phyloP scores from a whole-genome alignment of 192 early-diverging fungal genomes.

The Gamsiella multidivaricata region DNA sequence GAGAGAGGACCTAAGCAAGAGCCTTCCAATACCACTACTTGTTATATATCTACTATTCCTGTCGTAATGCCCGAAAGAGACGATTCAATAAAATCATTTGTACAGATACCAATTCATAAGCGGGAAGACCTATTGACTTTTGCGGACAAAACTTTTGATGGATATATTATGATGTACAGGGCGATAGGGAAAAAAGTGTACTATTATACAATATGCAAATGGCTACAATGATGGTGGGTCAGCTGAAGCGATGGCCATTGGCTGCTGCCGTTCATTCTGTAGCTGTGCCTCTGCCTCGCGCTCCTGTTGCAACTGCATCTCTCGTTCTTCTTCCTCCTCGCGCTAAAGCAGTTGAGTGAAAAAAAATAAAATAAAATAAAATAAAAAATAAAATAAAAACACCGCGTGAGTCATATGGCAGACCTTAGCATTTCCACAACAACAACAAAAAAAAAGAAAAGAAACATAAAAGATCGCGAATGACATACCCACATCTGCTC shows the following conservation, averaged over 20 bases:
- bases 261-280: conserved; percentile 2
- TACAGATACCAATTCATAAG: too few species aligned
- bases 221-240: background rate
- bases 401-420: background rate
- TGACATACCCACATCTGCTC: conserved; percentile 68
- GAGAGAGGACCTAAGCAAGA: conserved; percentile 16
- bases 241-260: background rate
- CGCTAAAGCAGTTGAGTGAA: conserved; percentile 7
- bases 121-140: too few species aligned
- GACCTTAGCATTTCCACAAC: background rate
- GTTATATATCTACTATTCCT: background rate
- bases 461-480: background rate
- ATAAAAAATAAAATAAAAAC: background rate
- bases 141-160: too few species aligned
- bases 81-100: too few species aligned
- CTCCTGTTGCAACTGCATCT: conserved; percentile 21
- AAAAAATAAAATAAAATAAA: background rate
- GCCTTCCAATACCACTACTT: background rate
- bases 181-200: background rate
- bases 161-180: conserved; percentile 1
- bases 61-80: too few species aligned
- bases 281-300: conserved; percentile 14
- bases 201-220: background rate
- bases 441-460: background rate
- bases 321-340: conserved; percentile 42